Percentiles rank a stretch among this genome's conserved stretches.
Evolutionary conservation across 495 filamentous ascomycete genomes (phyloP).

Genomic region (Hypoxylon perforatum): DNA sequence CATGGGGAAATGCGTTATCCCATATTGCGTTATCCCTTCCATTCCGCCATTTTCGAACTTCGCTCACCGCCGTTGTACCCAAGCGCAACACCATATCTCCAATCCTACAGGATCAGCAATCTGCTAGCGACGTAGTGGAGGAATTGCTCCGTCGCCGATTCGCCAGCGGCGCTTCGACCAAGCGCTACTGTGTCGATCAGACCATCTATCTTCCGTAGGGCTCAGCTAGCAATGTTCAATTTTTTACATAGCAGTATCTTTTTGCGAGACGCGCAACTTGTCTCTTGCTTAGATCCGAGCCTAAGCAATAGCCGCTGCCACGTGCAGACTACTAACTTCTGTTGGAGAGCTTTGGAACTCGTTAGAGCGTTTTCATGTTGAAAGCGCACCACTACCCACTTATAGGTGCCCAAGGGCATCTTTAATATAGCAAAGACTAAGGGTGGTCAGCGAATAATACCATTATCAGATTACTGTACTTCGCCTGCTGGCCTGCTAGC

Average conservation of each 20-base stretch:
- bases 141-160: conserved; percentile 28
- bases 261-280: conserved; percentile 18
- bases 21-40: conserved; percentile 44
- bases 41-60: conserved; percentile 34
- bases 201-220: conserved; percentile 19
- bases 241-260: too few species aligned
- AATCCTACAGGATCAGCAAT: conserved; percentile 36
- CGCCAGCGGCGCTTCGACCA: conserved; percentile 10
- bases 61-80: conserved; percentile 38
- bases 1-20: conserved; percentile 39
- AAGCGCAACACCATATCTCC: conserved; percentile 10
- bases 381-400: conserved; percentile 5
- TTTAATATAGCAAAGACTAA: neutral
- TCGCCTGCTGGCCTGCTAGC: conserved; percentile 7
- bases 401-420: too few species aligned
- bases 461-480: too few species aligned
- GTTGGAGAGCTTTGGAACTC: conserved; percentile 14
- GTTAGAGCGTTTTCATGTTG: conserved; percentile 13
- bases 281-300: conserved; percentile 24
- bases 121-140: conserved; percentile 27
- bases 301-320: conserved; percentile 32
- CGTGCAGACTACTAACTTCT: conserved; percentile 31
- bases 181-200: conserved; percentile 27
- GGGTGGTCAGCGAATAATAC: too few species aligned
- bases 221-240: conserved; percentile 15